Percentiles rank a stretch among this genome's conserved stretches.
These are phyloP conservation scores for Xerocomellus intermedius DNA, from an alignment of 768 basidiomycete species.

Conservation along the genomic window DNA sequence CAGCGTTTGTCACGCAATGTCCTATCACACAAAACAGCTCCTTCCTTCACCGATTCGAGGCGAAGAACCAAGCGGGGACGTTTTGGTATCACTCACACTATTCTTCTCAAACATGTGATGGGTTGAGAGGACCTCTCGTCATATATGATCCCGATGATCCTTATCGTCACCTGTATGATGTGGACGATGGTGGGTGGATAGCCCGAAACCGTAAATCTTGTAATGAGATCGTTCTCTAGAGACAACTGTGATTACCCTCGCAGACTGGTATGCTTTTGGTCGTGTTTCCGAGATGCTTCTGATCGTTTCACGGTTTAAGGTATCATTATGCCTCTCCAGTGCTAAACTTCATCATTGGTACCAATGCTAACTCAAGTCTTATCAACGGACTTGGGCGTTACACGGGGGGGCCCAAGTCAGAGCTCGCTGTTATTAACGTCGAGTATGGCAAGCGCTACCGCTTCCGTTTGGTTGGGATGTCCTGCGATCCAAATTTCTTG, in stretches of 20 bases:
- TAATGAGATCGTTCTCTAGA: constrained; percentile 11
- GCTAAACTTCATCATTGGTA: constrained; percentile 17
- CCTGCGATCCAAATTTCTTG: constrained; percentile 42
- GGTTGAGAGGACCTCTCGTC: constrained; percentile 38
- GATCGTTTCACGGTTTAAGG: constrained; percentile 8
- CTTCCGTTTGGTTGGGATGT: constrained; percentile 47
- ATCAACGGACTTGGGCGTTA: constrained; percentile 34
- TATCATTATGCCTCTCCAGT: constrained; percentile 22
- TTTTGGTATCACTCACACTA: constrained; percentile 40
- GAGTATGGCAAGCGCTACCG: constrained; percentile 40
- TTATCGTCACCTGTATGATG: constrained; percentile 36
- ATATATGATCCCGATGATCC: constrained; percentile 45
- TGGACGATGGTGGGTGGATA: constrained; percentile 40
- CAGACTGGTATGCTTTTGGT: constrained; percentile 22
- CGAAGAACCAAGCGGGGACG: constrained; percentile 26
- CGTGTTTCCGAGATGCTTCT: not conserved
- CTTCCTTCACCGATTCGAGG: constrained; percentile 24
- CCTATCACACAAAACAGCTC: constrained; percentile 27
- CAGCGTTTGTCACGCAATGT: constrained; percentile 37
- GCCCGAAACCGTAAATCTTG: not conserved
- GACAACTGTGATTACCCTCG: constrained; percentile 24
- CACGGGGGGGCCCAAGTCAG: constrained; percentile 35
- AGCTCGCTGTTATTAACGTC: constrained; percentile 42
- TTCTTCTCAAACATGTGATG: constrained; percentile 41
- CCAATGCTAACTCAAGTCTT: constrained; percentile 23